phyloP scores from a whole-genome alignment of 352 stramenopile genomes.

The Phytophthora sojae region DNA sequence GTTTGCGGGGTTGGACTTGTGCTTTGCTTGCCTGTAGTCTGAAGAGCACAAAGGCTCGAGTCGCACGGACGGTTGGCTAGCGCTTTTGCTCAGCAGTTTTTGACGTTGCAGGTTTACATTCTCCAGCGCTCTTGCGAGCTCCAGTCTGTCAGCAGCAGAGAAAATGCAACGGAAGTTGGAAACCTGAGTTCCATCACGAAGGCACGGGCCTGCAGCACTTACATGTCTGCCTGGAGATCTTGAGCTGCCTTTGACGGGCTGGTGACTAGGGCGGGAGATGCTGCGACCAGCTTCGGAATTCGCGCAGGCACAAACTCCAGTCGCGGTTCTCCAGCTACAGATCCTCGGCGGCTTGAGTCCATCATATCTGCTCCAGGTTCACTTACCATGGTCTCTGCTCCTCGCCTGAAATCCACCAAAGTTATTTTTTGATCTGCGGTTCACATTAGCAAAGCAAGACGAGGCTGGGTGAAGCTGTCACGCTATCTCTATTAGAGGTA shows the following conservation, averaged over 20 bases:
- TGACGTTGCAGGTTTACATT: slow-evolving; percentile 45
- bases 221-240: slow-evolving; percentile 28
- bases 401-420: neutral
- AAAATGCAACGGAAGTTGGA: neutral
- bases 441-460: slow-evolving; percentile 4
- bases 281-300: slow-evolving; percentile 28
- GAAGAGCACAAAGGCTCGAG: slow-evolving; percentile 10
- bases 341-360: slow-evolving; percentile 3
- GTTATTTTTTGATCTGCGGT: slow-evolving; percentile 6
- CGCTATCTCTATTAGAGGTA: slow-evolving; percentile 54
- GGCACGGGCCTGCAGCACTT: neutral
- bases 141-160: slow-evolving; percentile 29
- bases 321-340: slow-evolving; percentile 3
- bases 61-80: slow-evolving; percentile 29
- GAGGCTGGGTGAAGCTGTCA: slow-evolving; percentile 7
- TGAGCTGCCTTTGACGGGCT: slow-evolving; percentile 23
- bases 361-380: neutral
- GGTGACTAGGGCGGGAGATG: neutral
- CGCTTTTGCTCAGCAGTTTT: slow-evolving; percentile 40
- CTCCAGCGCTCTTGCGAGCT: slow-evolving; percentile 46
- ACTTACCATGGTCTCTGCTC: slow-evolving; percentile 23
- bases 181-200: neutral
- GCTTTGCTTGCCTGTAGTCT: slow-evolving; percentile 5
- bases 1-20: neutral
- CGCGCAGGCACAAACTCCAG: slow-evolving; percentile 42